Base-by-base conservation (phyloP, 768 basidiomycete genomes). In the Pholiota molesta region DNA sequence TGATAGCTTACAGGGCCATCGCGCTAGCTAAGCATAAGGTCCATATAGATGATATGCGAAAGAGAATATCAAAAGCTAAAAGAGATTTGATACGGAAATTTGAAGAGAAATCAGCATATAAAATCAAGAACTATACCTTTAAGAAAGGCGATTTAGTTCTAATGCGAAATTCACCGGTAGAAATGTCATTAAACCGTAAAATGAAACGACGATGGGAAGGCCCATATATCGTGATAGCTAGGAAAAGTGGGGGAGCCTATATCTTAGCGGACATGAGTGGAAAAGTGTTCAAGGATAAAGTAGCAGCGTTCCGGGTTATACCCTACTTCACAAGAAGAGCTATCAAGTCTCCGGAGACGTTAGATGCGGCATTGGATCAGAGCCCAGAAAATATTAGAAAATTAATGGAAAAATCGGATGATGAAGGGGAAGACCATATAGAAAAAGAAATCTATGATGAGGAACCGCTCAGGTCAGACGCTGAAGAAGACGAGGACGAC, bases 141-240 rank as follows among this genome's bases (percentile, higher is more conserved):
- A 58, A 57, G 19, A 45, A 31, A 5, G 61, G 61, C 3, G 56
- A 62, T 35, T 5, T 62, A 19, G 56, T 62, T 5, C 26, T 62
- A 16, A 26, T 62, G 13, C 19, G 55, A 17, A 62, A 66, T 17
- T 56, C 54, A 5, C 37, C 23, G 1, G 54, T 69, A 7, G 69
- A 72, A 35, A 63, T 29, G 14, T 65, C 69, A 0, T 31, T 73
- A 6, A 65, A 69, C 31, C 21, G 53, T 1, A 76, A 76, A 45
- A 68, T 69, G 31, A 66, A 65, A 14, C 31, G 59, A 0, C 9
- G 66, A 5, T 76, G 74, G 55, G 52, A 68, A 7, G 73, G 73
- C 13, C 75, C 75, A 2, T 69, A 68, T 51, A 52, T 69, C 19
- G 69, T 77, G 0, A 53, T 73, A 9, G 11, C 57, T 10, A 63